These are phyloP conservation scores for Cichorium intybus DNA, from an alignment of 140 eudicot species.

Conservation along the genomic window DNA sequence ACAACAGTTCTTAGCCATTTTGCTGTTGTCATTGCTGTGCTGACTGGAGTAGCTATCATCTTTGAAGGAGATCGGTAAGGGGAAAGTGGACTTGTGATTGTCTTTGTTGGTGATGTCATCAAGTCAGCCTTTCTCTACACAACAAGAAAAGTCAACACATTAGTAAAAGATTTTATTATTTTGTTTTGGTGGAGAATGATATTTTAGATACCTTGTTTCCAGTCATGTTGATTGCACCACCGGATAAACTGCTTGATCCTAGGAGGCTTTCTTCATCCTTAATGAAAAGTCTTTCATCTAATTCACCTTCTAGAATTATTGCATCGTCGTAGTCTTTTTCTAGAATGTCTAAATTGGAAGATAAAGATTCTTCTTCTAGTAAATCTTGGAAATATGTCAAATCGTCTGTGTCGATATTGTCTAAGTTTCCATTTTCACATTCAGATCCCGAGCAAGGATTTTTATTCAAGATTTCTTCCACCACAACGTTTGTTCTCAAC, in stretches of 20 bases:
- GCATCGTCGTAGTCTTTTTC: conserved; percentile 79
- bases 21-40: conserved; percentile 96
- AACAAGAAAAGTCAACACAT: neutral
- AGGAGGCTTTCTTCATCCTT: conserved; percentile 82
- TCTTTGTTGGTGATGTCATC: conserved; percentile 82
- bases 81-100: conserved; percentile 76
- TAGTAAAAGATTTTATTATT: too few relatives aligned
- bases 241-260: conserved; percentile 88
- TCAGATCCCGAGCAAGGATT: conserved; percentile 66
- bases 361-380: conserved; percentile 57
- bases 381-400: conserved; percentile 69
- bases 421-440: conserved; percentile 50
- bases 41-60: conserved; percentile 77
- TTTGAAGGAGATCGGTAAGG: conserved; percentile 78
- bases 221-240: conserved; percentile 55
- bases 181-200: neutral
- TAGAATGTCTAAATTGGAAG: conserved; percentile 50
- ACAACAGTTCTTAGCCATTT: conserved; percentile 85
- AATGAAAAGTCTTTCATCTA: conserved; percentile 84
- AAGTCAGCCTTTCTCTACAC: conserved; percentile 67
- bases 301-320: conserved; percentile 47
- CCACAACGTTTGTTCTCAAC: conserved; percentile 65
- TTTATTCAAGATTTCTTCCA: conserved; percentile 56
- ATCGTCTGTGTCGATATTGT: conserved; percentile 60
- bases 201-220: conserved; percentile 62